Evolutionary conservation across 2,329 filamentous ascomycete genomes (phyloP), one percentile per base, ranked within the genome.

Genomic region (Colletotrichum eremochloae): DNA sequence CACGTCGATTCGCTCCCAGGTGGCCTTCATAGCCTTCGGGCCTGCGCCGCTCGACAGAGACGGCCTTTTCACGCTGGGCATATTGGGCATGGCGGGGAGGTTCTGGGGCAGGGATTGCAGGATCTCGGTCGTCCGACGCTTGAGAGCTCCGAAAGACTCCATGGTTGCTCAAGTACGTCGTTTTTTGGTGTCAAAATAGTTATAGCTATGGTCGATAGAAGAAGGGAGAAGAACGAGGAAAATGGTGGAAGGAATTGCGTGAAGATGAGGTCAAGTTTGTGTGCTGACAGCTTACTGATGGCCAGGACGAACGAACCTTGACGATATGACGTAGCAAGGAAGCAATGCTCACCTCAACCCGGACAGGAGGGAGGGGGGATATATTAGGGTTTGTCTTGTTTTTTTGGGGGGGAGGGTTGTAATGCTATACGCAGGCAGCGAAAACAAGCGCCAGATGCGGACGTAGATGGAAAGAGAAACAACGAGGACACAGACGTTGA

Each of bases 1-100:
- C 44, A 88, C 78, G 52, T 85, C 79, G 76, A 92, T 84, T 76
- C 86, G 87, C 77, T 90, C 85, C 90, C 90, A 92, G 63, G 89
- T 90, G 46, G 86, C 90, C 75, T 86, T 88, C 76, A 89, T 83
- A 56, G 79, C 78, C 53, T 77, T 75, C 14, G 78, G 75, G 60
- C 52, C 53, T 46, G 70, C 62, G 31, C 67, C 64, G 53, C 64
- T 74, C 9, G 61, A 52, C 20, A 61, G 38, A 9, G 73, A 69
- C 4, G 78, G 78, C 50, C 77, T 63, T 58, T 68, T 68, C 33
- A 74, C 56, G 14, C 63, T 72, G 38, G 62, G 50, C 36, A 69
- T 63, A 33, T 62, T 72, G 44, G 82, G 81, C 75, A 83, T 78
- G 40, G 79, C 71, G 57, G 84, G 82, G 57, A 86, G 77, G 73